Percentiles rank a stretch among this genome's conserved stretches.
These are phyloP conservation scores for Citropsis articulata DNA, from an alignment of 345 rosid species.

Conservation along the genomic window DNA sequence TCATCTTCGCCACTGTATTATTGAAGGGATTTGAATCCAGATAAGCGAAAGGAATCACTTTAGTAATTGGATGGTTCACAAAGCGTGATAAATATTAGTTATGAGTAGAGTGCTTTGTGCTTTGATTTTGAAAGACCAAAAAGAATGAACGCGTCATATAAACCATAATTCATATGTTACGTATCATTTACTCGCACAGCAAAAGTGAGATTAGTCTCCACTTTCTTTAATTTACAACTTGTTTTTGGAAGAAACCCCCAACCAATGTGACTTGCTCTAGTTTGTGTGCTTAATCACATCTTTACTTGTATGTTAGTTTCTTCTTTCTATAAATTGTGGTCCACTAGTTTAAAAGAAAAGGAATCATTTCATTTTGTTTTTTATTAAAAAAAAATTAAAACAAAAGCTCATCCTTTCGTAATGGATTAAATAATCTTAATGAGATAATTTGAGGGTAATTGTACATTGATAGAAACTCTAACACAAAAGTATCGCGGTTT, in stretches of 20 bases:
- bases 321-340: neutral
- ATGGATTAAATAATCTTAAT: neutral
- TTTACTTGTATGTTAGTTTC: neutral
- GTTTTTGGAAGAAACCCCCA: neutral
- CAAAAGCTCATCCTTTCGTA: neutral
- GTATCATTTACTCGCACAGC: neutral
- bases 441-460: neutral
- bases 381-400: too few relatives aligned
- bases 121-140: neutral
- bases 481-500: neutral
- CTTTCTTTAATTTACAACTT: neutral
- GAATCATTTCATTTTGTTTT: neutral
- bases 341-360: neutral
- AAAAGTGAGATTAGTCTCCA: neutral
- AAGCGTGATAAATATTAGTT: neutral
- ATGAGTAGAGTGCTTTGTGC: neutral
- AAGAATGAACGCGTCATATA: neutral
- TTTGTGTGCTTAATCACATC: neutral
- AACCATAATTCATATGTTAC: neutral
- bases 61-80: neutral
- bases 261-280: neutral
- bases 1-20: neutral
- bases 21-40: neutral
- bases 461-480: neutral
- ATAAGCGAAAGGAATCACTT: neutral